Evolutionary conservation across 108 stramenopile species (phyloP), one percentile per base, ranked within the genome.

Genomic region (Cyclotella cryptica): DNA sequence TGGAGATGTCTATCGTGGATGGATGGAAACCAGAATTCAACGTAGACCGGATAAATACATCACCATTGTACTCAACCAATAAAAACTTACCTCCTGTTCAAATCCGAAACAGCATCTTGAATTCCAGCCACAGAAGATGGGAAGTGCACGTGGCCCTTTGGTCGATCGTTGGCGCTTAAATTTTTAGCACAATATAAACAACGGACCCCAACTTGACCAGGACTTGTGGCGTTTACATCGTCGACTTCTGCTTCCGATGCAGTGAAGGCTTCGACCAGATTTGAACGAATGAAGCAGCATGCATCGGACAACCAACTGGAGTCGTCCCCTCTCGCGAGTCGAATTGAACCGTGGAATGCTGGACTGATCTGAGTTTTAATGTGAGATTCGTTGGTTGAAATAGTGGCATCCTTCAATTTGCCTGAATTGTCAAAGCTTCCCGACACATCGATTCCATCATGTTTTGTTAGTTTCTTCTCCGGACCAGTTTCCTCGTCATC

Each of bases 241-340:
- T 70, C 74, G 43, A 80, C 40, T 58, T 91, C 94, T 15, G 85
- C 78, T 24, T 88, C 80, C 17, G 66, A 62, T n/a, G 85, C 84
- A 41, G 84, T 85, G 54, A 92, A 95, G 1, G 91, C 86, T 82
- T 95, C 94, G 7, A 89, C 84, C 8, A 92, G 69, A 57, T 96
- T 91, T 51, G 85, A 86, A 49, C 94, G 85, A 15, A 90, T 84
- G 70, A 91, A 96, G 62, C 92, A 91, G 22, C 92, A 80, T 63
- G 87, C 82, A 44, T 96, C 92, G 13, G 94, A 89, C 12, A 96
- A 79, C 91, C 91, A 96, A 70, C 89, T 79, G 3, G 79, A 47
- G 67, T 96, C 94, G 65, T 96, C 94, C 21, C 77, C 61, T 55
- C 88, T 90, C 0, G 90, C 83, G n/a, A 95, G 87, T 17, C 88